Base-by-base conservation (phyloP, 345 rosid species). In the Trapa bicornis region DNA sequence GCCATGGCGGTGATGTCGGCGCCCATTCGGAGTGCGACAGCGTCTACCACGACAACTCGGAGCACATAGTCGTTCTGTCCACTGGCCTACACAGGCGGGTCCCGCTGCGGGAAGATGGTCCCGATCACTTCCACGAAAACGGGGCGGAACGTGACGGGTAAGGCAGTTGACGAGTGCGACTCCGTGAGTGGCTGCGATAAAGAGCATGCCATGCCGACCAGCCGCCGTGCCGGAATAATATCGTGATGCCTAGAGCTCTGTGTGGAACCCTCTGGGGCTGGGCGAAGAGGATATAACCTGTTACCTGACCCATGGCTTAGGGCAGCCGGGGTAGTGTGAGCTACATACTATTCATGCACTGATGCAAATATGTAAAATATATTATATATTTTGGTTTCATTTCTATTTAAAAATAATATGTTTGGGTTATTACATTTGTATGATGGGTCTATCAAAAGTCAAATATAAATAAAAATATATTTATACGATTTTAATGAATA, bases 91-190 rank as follows among this genome's bases (percentile, higher is more conserved):
- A 48, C n/a, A 0, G 74, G 65, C 0, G 74, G 84, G 12, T 75
- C 78, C 1, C 73, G 75, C 33, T 82, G 80, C 29, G 74, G 70
- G 39, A 67, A 38, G 72, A 74, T 41, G 82, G 68, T 84, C 32
- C 61, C 16, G 35, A 84, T 77, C 2, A 70, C 39, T 0, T 53
- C 68, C 11, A 75, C 72, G 4, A 52, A 22, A 4, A 77, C 75
- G 11, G 70, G 82, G 10, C 47, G 38, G 22, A 79, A 61, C 11
- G 69, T 37, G 53, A 6, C 13, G n/a, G 78, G 79, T 0, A 78
- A 71, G 77, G 80, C 76, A 61, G 82, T 80, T 3, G 83, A 80
- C 14, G 82, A 82, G 61, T 82, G 84, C 11, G 80, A 80, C 69
- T 79, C 85, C 0, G 7, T 5, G 64, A 29, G 13, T 0, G 86